Evolutionary conservation across 129 eudicot genomes (phyloP), one percentile per base, ranked within the genome.

Genomic region (Flaveria trinervia): DNA sequence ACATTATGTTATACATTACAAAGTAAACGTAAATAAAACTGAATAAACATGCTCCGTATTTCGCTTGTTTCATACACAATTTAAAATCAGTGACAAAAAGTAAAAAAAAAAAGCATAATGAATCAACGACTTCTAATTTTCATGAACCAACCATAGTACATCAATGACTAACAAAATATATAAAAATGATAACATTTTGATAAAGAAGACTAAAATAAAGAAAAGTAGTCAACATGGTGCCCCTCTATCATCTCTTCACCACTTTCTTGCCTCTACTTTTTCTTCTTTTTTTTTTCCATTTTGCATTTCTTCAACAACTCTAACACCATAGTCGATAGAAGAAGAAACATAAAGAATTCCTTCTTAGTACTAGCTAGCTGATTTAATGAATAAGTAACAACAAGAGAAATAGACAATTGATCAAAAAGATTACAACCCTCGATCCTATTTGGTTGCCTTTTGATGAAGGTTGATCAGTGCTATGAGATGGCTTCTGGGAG

Each of bases 401-500:
- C 75, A 79, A 41, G 5, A 87, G 23, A 64, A 76, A 65, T 51
- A 84, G 79, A 71, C 81, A 62, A 65, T 52, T 26, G 59, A 70
- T 69, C 9, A 69, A 22, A 45, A 68, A 52, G 23, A 76, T 57
- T 43, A 54, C 70, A 14, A 48, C 56, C 18, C 68, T 77, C 36
- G 71, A 71, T 74, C 57, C 78, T 44, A 83, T 81, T 73, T 23
- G 57, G 18, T 49, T 68, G 33, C 76, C 25, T 0, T 80, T 14
- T 26, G 92, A 85, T 69, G 90, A 83, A 44, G 94, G 65, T 17
- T 76, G 82, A 72, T 80, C 75, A 5, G 55, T 50, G 67, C 62
- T 73, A 81, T 88, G 88, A 18, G 90, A 88, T 11, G 95, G 95
- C 71, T 79, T 88, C 41, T 86, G 68, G 82, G 77, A 89, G 83